Percentiles rank a stretch among this genome's conserved stretches.
Conservation (phyloP, 2,329 filamentous ascomycete genomes). For the Aspergillus ustus region DNA sequence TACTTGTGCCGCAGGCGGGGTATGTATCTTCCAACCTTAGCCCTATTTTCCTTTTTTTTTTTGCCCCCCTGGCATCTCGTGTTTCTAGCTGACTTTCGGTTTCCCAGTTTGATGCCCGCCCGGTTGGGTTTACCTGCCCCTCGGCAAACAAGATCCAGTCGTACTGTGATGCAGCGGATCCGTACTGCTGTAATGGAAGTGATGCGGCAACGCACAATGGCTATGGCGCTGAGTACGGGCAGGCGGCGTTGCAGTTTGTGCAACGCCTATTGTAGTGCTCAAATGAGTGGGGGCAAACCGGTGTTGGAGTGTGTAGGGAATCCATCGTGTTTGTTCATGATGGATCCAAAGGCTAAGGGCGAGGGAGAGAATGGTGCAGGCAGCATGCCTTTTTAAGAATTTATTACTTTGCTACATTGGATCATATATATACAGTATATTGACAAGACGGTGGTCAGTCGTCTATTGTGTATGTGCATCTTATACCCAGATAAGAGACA, state of each 20-base stretch:
- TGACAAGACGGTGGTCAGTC: no score
- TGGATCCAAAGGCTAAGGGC: no score
- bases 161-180: conserved; percentile 68
- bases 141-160: conserved; percentile 63
- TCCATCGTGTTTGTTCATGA: no score
- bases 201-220: conserved; percentile 64
- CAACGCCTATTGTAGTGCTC: conserved; percentile 39
- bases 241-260: conserved; percentile 63
- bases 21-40: conserved; percentile 45
- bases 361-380: no score
- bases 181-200: conserved; percentile 69
- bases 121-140: conserved; percentile 61
- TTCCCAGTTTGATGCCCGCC: conserved; percentile 63
- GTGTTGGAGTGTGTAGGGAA: no score
- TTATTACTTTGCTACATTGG: no score
- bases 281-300: neutral
- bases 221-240: conserved; percentile 65
- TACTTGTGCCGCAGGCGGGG: conserved; percentile 62
- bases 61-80: neutral
- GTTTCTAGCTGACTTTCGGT: no score
- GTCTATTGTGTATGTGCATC: neutral
- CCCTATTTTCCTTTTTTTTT: neutral
- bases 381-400: no score
- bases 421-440: no score
- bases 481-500: neutral